Evolutionary conservation across 1,284 basidiomycete species (phyloP), one percentile per base, ranked within the genome.

Genomic region (Malassezia psittaci): DNA sequence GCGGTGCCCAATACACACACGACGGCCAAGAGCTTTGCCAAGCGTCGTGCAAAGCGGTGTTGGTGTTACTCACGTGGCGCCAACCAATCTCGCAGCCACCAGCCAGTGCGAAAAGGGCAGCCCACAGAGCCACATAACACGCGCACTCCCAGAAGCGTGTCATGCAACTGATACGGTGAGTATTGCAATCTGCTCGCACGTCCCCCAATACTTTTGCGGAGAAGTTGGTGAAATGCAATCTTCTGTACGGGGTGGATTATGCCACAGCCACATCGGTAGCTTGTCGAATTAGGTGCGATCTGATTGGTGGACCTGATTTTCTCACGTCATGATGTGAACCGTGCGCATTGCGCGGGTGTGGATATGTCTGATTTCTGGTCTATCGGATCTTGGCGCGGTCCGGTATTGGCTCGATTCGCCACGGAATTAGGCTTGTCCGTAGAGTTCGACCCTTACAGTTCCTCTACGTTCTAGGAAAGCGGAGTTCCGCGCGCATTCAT

Each of bases 1-100:
- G 55, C 0, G 69, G 68, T 11, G 65, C 11, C 48, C 68, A 67
- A 54, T 63, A 67, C 40, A 63, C 39, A 21, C 24, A 29, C 24
- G 4, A 4, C 24, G 7, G 7, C 24, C 24, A 29, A 29, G 24
- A 7, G 7, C 24, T 29, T 29, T 29, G 4, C 24, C 24, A 29
- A 29, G 24, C 7, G 7, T 29, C 24, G 24, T 4, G 24, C 24
- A 7, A 29, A 29, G 24, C 24, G 24, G 24, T 4, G 7, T 29
- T 7, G 3, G 24, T 29, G 24, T 29, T 29, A 29, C 24, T 29
- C 24, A 29, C 24, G 24, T 29, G 24, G 24, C 24, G 24, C 24
- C 24, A 29, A 3, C 24, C 3, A 29, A 29, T 29, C 7, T 29
- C 24, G 4, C 24, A 29, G 24, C 24, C 24, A 29, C 24, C 24